Conservation (phyloP, 768 basidiomycete genomes). For the Chiua virens region DNA sequence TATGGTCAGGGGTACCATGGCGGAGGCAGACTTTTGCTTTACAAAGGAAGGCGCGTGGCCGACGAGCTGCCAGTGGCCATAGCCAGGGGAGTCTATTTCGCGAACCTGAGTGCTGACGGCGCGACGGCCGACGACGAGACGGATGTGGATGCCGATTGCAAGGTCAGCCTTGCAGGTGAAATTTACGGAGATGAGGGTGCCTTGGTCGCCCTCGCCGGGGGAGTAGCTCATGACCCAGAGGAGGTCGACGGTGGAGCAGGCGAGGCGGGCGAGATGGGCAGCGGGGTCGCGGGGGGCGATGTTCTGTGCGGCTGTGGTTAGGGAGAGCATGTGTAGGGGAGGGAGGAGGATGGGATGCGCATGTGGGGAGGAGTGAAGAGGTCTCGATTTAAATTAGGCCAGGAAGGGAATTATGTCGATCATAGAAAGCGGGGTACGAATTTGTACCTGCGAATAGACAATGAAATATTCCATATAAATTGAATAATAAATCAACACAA, state of each 20-base stretch:
- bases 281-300: conserved; percentile 5
- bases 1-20: conserved; percentile 56
- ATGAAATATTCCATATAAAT: no score
- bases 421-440: conserved; percentile 16
- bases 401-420: conserved; percentile 18
- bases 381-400: conserved; percentile 26
- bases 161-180: conserved; percentile 37
- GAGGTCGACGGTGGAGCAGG: conserved; percentile 51
- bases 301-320: conserved; percentile 14
- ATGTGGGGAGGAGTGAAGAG: background rate
- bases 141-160: conserved; percentile 49
- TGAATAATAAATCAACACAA: conserved; percentile 23
- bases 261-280: conserved; percentile 24
- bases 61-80: conserved; percentile 64
- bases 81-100: conserved; percentile 45
- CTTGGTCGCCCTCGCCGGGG: conserved; percentile 62
- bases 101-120: conserved; percentile 68
- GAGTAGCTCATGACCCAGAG: conserved; percentile 66
- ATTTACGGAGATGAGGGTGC: conserved; percentile 61
- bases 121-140: conserved; percentile 71
- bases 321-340: conserved; percentile 4
- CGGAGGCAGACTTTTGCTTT: conserved; percentile 35
- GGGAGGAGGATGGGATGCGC: background rate
- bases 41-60: conserved; percentile 58
- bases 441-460: no score